phyloP scores from a whole-genome alignment of 805 yeast genomes.

The Schizosaccharomyces japonicus region DNA sequence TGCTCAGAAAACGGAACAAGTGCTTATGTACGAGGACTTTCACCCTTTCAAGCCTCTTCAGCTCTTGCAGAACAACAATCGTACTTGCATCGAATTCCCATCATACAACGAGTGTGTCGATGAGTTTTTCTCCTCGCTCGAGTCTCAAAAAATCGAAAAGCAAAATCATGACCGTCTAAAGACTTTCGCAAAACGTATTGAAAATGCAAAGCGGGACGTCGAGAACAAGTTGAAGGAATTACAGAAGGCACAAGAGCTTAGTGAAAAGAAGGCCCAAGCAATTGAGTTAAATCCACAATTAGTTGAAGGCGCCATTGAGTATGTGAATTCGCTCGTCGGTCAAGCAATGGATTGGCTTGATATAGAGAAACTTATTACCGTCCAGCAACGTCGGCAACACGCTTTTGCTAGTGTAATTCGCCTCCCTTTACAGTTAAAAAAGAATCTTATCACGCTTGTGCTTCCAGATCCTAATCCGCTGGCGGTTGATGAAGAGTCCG shows the following conservation, averaged over 20 bases:
- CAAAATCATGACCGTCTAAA: slow-evolving; percentile 52
- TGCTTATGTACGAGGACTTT: slow-evolving; percentile 36
- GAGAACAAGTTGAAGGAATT: slow-evolving; percentile 43
- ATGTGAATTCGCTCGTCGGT: slow-evolving; percentile 41
- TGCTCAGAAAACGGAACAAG: slow-evolving; percentile 17
- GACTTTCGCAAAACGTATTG: slow-evolving; percentile 50
- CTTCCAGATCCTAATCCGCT: slow-evolving; percentile 8
- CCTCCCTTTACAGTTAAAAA: neutral
- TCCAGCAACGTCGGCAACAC: slow-evolving; percentile 46
- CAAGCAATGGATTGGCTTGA: slow-evolving; percentile 89
- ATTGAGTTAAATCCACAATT: slow-evolving; percentile 44
- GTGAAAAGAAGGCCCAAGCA: slow-evolving; percentile 45
- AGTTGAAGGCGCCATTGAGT: slow-evolving; percentile 46
- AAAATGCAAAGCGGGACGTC: slow-evolving; percentile 53
- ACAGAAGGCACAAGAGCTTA: slow-evolving; percentile 34
- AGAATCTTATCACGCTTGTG: neutral
- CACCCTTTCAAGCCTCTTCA: slow-evolving; percentile 38
- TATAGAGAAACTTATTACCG: slow-evolving; percentile 47
- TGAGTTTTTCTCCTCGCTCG: slow-evolving; percentile 59
- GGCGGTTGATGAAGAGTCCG: neutral
- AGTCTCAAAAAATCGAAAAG: slow-evolving; percentile 53
- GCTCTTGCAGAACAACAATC: slow-evolving; percentile 13
- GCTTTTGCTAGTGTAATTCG: slow-evolving; percentile 32
- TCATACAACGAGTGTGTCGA: slow-evolving; percentile 73
- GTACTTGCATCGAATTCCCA: slow-evolving; percentile 20